phyloP scores from a whole-genome alignment of 2,329 filamentous ascomycete genomes.

The Diaporthe citrichinensis region DNA sequence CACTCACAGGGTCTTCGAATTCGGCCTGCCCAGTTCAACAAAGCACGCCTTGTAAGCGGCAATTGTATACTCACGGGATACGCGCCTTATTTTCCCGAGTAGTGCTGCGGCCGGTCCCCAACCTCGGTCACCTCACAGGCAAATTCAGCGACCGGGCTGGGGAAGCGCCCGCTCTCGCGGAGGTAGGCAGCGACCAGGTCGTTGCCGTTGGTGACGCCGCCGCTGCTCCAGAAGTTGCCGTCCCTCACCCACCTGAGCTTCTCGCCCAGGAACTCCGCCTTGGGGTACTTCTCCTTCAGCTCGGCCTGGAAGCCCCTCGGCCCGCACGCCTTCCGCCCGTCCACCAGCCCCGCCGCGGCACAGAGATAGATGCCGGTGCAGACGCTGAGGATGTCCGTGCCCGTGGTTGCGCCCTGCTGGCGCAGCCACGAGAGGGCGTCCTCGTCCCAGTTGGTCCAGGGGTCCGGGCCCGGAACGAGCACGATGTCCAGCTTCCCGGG shows the following conservation, averaged over 20 bases:
- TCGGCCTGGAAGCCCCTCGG: slow-evolving; percentile 60
- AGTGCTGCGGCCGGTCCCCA: slow-evolving; percentile 62
- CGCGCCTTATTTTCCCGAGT: slow-evolving; percentile 53
- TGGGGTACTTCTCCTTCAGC: slow-evolving; percentile 55
- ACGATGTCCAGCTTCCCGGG: slow-evolving; percentile 66
- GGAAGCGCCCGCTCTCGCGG: slow-evolving; percentile 59
- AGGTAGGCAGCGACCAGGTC: slow-evolving; percentile 68
- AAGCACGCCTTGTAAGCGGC: slow-evolving; percentile 56
- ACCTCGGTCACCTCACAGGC: slow-evolving; percentile 61
- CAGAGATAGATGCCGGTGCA: slow-evolving; percentile 66
- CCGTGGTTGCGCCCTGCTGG: slow-evolving; percentile 54
- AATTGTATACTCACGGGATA: slow-evolving; percentile 54
- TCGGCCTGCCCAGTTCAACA: slow-evolving; percentile 42
- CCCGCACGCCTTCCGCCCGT: slow-evolving; percentile 62
- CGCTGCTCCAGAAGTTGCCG: slow-evolving; percentile 69
- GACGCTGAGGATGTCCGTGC: slow-evolving; percentile 64
- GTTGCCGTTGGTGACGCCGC: slow-evolving; percentile 70
- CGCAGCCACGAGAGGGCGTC: slow-evolving; percentile 59
- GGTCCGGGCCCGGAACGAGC: slow-evolving; percentile 65
- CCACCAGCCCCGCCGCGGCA: slow-evolving; percentile 62
- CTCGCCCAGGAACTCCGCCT: slow-evolving; percentile 57
- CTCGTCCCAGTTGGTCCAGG: slow-evolving; percentile 49
- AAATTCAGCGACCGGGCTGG: slow-evolving; percentile 59
- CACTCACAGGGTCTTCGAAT: neutral
- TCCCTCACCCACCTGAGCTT: slow-evolving; percentile 65